Evolutionary conservation across 208 protist genomes (phyloP).

Genomic region (Trypanosoma boissoni): DNA sequence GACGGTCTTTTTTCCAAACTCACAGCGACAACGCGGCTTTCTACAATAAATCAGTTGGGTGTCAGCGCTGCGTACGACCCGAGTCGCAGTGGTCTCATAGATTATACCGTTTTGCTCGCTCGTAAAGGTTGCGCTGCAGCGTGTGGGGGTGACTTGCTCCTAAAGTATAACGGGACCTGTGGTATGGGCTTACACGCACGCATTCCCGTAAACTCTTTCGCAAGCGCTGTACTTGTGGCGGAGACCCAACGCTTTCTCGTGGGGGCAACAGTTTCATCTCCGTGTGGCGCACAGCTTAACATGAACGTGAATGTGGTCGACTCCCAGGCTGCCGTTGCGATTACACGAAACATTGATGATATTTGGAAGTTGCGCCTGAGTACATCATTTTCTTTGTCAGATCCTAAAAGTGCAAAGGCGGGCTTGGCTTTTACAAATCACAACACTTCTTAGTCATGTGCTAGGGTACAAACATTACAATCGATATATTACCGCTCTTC

Average conservation of each 20-base stretch:
- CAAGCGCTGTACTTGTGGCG: constrained; percentile 46
- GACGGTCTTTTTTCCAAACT: constrained; percentile 33
- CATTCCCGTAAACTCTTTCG: constrained; percentile 40
- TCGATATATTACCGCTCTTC: too few species aligned
- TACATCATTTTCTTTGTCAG: constrained; percentile 27
- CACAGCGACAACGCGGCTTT: constrained; percentile 45
- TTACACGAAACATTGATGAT: constrained; percentile 49
- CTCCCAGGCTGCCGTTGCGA: constrained; percentile 31
- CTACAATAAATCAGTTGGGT: constrained; percentile 30
- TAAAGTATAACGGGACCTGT: constrained; percentile 43
- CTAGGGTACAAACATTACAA: too few species aligned
- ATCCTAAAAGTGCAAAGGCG: neutral
- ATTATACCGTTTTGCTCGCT: constrained; percentile 37
- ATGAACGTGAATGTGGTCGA: constrained; percentile 54
- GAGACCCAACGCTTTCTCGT: constrained; percentile 52
- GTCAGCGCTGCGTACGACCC: constrained; percentile 49
- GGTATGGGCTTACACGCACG: constrained; percentile 48
- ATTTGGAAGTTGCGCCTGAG: constrained; percentile 60
- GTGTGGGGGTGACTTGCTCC: constrained; percentile 47
- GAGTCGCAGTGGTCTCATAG: constrained; percentile 55
- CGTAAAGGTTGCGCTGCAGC: constrained; percentile 40
- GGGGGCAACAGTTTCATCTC: constrained; percentile 49
- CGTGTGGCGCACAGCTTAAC: constrained; percentile 56
- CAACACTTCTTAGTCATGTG: neutral
- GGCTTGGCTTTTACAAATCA: constrained; percentile 44